phyloP scores from a whole-genome alignment of 192 early-diverging fungal genomes.

The Umbelopsis sp. region DNA sequence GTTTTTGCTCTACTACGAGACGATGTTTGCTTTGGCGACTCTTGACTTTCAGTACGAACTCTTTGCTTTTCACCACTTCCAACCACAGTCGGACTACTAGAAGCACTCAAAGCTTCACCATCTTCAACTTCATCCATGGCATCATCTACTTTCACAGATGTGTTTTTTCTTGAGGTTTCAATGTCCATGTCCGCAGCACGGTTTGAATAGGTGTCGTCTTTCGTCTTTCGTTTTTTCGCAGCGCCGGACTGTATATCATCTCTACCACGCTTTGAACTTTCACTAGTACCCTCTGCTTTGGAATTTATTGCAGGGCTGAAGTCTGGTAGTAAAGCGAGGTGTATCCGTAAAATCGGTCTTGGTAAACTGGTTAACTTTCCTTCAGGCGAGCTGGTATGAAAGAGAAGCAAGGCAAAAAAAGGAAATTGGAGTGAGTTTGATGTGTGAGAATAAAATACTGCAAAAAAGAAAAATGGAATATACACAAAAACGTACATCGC shows the following conservation, averaged over 20 bases:
- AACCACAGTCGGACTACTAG: constrained; percentile 1
- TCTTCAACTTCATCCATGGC: constrained; percentile 8
- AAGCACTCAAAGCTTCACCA: constrained; percentile 6
- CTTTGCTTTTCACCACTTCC: not conserved
- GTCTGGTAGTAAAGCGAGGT: constrained; percentile 10
- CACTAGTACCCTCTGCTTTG: not conserved
- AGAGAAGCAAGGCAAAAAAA: no score
- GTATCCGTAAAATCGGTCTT: constrained; percentile 2
- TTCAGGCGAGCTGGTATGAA: not conserved
- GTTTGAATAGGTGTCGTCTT: not conserved
- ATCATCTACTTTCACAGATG: not conserved
- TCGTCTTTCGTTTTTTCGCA: constrained; percentile 1
- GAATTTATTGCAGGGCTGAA: constrained; percentile 3
- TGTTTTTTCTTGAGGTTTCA: not conserved
- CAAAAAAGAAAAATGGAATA: no score
- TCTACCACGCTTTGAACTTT: constrained; percentile 9
- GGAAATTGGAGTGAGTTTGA: no score
- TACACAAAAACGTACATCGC: not conserved
- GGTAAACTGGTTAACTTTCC: not conserved
- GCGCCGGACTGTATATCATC: not conserved
- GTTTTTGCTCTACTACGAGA: not conserved
- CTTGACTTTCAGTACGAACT: not conserved
- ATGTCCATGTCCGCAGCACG: not conserved
- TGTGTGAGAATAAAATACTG: no score
- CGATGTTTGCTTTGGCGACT: not conserved